A percentile compares a stretch with the other conserved stretches of the same genome.
phyloP scores from a whole-genome alignment of 306 rosid species.

The Carpinus fangiana region DNA sequence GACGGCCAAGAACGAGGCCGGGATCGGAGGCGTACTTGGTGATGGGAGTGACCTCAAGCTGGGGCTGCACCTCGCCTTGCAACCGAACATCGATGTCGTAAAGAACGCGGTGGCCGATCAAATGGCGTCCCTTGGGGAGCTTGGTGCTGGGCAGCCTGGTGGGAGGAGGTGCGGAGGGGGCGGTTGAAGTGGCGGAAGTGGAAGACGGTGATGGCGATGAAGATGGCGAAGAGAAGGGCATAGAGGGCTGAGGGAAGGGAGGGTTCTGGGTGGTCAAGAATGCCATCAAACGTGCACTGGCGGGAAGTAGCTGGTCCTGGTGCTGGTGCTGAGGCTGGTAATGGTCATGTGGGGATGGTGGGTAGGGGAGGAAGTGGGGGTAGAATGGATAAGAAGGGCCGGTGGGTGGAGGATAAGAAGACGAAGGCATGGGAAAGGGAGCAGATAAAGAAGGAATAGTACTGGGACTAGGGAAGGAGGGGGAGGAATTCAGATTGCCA shows the following conservation, averaged over 20 bases:
- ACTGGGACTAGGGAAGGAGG: conserved; percentile 45
- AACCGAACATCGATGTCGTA: conserved; percentile 59
- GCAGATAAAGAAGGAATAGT: conserved; percentile 43
- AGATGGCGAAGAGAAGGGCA: conserved; percentile 18
- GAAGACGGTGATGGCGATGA: conserved; percentile 5
- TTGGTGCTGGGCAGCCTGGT: conserved; percentile 56
- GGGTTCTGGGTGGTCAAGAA: conserved; percentile 46
- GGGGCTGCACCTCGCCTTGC: conserved; percentile 68
- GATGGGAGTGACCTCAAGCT: conserved; percentile 77
- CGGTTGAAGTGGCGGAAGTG: neutral
- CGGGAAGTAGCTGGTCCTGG: conserved; percentile 17
- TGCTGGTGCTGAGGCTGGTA: conserved; percentile 36
- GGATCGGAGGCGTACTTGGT: conserved; percentile 78
- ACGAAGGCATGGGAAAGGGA: conserved; percentile 49
- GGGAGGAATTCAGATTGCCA: conserved; percentile 47
- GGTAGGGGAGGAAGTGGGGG: conserved; percentile 51
- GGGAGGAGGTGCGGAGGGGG: conserved; percentile 38
- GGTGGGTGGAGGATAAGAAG: conserved; percentile 73
- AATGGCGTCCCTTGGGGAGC: conserved; percentile 60
- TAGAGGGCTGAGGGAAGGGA: conserved; percentile 15
- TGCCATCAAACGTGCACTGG: conserved; percentile 43
- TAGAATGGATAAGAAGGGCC: conserved; percentile 48
- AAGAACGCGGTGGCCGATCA: conserved; percentile 45
- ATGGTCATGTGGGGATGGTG: conserved; percentile 30
- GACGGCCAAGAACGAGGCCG: conserved; percentile 62